Evolutionary conservation across 164 flowering plant species (phyloP), one percentile per base, ranked within the genome.

Genomic region (Vitis riparia): DNA sequence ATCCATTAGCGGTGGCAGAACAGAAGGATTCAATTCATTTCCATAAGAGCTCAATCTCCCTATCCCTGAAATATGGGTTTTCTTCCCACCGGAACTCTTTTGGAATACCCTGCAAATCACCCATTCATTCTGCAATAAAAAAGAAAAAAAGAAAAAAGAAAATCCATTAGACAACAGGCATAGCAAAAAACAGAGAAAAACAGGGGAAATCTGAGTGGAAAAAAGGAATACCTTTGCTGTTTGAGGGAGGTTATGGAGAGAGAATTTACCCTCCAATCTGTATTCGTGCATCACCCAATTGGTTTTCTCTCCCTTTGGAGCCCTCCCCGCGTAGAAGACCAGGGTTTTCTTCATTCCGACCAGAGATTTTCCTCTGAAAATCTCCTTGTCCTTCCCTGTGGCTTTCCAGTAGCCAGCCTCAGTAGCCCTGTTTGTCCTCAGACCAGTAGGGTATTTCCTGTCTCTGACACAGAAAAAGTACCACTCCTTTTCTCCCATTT

Each of bases 251-350:
- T 86, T 85, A 8, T 83, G 85, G 73, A 81, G 81, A n/a, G 91
- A 86, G 65, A 78, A 77, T 75, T 90, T 89, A 8, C 93, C 99
- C 63, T 91, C 96, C 16, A 91, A 71, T 67, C 99, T 80, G 65
- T 85, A 95, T 60, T 95, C 99, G 74, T 95, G 98, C 92, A 88
- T 91, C 60, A 93, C 97, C 99, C 99, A 93, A 66, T 88, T 87
- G 63, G 86, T 79, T 73, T 93, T 91, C 60, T 84, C 90, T 13
- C 98, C 99, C 74, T 87, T 95, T 0, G 99, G 99, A n/a, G 99
- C 99, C 77, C 99, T 84, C 0, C 99, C 99, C 49, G 62, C 79
- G 88, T 95, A 95, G 74, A 95, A 92, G 71, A 95, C 98, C 66
- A 95, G 84, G 9, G 99, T 92, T 75, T 95, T 95, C 86, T 91